Conservation (phyloP, 805 yeast genomes). For the Saccharomycopsis microspora region DNA sequence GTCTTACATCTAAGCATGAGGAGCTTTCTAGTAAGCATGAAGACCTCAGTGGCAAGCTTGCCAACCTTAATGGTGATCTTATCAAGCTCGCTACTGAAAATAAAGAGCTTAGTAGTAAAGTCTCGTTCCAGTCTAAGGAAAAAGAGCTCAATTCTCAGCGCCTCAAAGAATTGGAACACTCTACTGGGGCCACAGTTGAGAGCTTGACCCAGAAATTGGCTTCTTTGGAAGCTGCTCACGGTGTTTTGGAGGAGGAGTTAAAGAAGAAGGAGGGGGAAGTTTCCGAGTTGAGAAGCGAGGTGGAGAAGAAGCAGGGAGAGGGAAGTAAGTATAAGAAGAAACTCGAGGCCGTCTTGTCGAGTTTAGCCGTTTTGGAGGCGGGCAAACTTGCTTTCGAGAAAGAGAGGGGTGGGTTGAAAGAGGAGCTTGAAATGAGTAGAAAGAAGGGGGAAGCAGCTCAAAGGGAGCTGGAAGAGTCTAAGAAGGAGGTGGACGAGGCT, state of each 20-base stretch:
- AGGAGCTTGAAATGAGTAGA: background rate
- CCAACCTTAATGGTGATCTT: background rate
- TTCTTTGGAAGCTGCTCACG: conserved; percentile 7
- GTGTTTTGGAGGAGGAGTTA: background rate
- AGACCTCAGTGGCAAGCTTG: background rate
- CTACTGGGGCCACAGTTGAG: conserved; percentile 14
- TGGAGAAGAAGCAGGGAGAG: background rate
- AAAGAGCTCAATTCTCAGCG: conserved; percentile 9
- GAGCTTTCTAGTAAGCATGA: background rate
- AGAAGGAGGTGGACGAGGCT: background rate
- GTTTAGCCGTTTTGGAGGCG: background rate
- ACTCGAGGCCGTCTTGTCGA: background rate
- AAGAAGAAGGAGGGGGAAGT: background rate
- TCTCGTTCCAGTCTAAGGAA: conserved; percentile 1
- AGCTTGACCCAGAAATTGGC: conserved; percentile 9
- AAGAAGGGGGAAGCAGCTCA: conserved; percentile 5
- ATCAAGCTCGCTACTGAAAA: background rate
- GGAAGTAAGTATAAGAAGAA: conserved; percentile 4
- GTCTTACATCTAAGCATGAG: background rate
- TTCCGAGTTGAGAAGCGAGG: background rate
- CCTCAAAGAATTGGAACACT: conserved; percentile 17
- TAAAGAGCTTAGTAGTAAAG: background rate
- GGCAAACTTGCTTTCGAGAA: background rate
- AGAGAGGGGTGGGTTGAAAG: conserved; percentile 1
- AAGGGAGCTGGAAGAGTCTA: background rate